Percentiles rank a stretch among this genome's conserved stretches.
Conservation (phyloP, 164 flowering plant genomes). For the Aristolochia californica region DNA sequence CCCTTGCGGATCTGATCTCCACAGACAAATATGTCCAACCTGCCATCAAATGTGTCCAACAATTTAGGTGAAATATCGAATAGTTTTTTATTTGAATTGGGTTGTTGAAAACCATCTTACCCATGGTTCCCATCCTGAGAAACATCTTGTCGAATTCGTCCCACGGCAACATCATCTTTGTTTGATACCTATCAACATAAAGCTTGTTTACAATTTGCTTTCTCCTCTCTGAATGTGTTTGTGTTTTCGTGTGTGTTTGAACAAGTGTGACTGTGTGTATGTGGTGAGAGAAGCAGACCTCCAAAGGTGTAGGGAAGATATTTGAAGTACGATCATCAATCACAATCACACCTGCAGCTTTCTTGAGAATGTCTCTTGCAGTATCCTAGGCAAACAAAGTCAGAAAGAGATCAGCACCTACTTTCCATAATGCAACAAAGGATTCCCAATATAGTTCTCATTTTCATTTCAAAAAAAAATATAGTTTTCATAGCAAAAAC, state of each 20-base stretch:
- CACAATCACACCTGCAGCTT: slow-evolving; percentile 79
- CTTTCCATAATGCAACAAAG: too few species aligned
- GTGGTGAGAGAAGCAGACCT: slow-evolving; percentile 18
- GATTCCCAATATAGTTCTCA: too few species aligned
- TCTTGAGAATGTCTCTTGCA: slow-evolving; percentile 73
- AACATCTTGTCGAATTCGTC: slow-evolving; percentile 80
- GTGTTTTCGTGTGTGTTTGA: background rate
- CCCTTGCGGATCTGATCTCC: slow-evolving; percentile 98
- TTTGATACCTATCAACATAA: slow-evolving; percentile 37
- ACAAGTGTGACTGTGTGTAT: background rate
- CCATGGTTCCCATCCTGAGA: slow-evolving; percentile 80
- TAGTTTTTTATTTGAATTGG: background rate
- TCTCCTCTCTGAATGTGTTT: background rate
- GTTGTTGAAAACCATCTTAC: slow-evolving; percentile 24
- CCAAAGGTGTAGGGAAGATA: slow-evolving; percentile 85
- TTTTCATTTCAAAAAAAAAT: too few species aligned
- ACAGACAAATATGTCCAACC: slow-evolving; percentile 94
- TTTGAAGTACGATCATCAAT: slow-evolving; percentile 85
- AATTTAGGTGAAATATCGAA: background rate
- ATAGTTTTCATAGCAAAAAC: too few species aligned
- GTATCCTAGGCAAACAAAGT: slow-evolving; percentile 36
- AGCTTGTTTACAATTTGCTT: background rate
- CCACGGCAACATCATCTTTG: slow-evolving; percentile 95
- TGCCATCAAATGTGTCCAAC: slow-evolving; percentile 10
- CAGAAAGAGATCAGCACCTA: background rate